phyloP scores from a whole-genome alignment of 1,284 basidiomycete genomes.

The Cutaneotrichosporon dermatis region DNA sequence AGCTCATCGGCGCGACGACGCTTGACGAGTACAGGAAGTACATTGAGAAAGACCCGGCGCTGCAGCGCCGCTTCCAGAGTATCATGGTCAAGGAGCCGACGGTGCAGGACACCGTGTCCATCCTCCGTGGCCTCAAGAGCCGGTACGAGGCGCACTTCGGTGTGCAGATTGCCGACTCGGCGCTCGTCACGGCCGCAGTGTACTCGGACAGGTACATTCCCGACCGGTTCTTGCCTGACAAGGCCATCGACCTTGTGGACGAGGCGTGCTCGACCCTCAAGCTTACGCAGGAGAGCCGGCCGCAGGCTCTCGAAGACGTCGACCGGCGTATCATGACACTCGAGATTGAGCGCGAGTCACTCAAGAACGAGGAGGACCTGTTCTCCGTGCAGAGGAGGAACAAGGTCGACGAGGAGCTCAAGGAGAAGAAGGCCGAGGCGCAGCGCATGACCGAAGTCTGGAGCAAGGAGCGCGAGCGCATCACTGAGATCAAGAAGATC shows the following conservation, averaged over 20 bases:
- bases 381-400: constrained; percentile 68
- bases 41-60: constrained; percentile 85
- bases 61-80: constrained; percentile 85
- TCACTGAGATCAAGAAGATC: constrained; percentile 70
- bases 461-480: constrained; percentile 69
- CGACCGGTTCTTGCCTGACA: constrained; percentile 82
- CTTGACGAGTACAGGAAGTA: constrained; percentile 86
- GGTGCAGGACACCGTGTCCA: constrained; percentile 79
- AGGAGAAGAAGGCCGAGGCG: constrained; percentile 65
- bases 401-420: constrained; percentile 59
- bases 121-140: constrained; percentile 77
- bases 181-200: constrained; percentile 76
- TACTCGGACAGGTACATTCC: constrained; percentile 78
- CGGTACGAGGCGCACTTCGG: constrained; percentile 86
- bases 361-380: constrained; percentile 81
- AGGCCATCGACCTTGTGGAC: constrained; percentile 78
- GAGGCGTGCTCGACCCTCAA: constrained; percentile 84
- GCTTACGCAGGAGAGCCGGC: constrained; percentile 85
- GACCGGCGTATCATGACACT: constrained; percentile 80
- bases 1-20: constrained; percentile 82
- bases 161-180: constrained; percentile 80
- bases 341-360: constrained; percentile 82
- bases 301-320: constrained; percentile 75
- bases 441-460: constrained; percentile 63
- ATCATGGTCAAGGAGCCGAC: constrained; percentile 82